Base-by-base conservation (phyloP, 148 eudicot genomes). In the Cornus florida region DNA sequence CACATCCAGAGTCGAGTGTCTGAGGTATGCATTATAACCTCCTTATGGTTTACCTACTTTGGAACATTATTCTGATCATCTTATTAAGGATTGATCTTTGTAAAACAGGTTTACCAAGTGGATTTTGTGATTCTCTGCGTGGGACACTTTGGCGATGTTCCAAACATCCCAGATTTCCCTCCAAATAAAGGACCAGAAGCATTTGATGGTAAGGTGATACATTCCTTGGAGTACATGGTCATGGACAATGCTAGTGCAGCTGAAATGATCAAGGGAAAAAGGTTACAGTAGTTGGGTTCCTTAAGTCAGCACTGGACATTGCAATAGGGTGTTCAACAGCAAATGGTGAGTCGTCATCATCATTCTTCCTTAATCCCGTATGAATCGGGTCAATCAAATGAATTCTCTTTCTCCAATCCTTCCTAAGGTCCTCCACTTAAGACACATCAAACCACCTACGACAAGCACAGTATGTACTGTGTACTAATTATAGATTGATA, bases 161-260 rank as follows among this genome's bases (percentile, higher is more conserved):
- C 93, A 28, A 87, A 84, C 80, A 86, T 94, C 9, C 94, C 97
- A 14, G 88, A 92, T 23, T 94, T 92, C 31, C 90, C 92, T 10
- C 16, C 67, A 12, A 85, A 79, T 12, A 80, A 87, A 79, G 97
- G 94, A 0, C 87, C 91, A 5, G 88, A 90, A 64, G 88, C 72
- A 24, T 94, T 89, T 77, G 67, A 79, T 0, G 97, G 94, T 22
- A 72, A 85, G 73, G 98, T 89, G 28, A 86, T 94, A 33, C 97
- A 88, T 81, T 89, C 92, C 11, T 86, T 84, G 91, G 97, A 91
- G 6, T 91, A 84, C 20, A 76, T 91, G 11, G 66, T 75, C 39
- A 78, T 91, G 89, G 89, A 83, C 57, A 3, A 79, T 50, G 59
- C 78, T 8, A 16, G 17, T 31, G 96, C 97, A 11, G 71, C 76